Base-by-base conservation (phyloP, 2,329 filamentous ascomycete genomes). In the Pseudocercospora fijiensis region DNA sequence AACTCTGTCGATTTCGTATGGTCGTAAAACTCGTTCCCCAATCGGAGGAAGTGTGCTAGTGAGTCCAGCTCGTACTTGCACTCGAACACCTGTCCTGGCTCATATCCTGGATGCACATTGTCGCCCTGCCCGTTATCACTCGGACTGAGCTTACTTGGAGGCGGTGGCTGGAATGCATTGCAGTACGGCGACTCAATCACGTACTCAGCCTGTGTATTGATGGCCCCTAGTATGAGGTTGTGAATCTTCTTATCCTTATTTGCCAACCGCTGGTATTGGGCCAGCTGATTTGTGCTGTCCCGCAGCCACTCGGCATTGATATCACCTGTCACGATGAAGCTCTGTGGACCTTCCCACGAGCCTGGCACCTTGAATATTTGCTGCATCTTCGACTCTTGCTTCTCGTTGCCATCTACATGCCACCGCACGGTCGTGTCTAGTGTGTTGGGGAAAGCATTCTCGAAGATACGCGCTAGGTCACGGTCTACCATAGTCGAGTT, bases 61-160 rank as follows among this genome's bases (percentile, higher is more conserved):
- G 93, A 97, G 78, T 99, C 95, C 22, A 99, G 87, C 80, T 99
- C 95, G 78, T 98, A 99, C 79, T 99, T 99, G 85, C 95, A 99
- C 78, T 99, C 95, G 69, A 97, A 99, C 3, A 99, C 95, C 56
- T 88, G 85, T 0, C 83, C 86, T 0, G 89, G 89, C 73, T 98
- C 92, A 74, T 96, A 98, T 0, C 83, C 82, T 0, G 95, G 95
- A 71, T 96, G 92, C 0, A 99, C 95, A 8, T 76, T 78, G 73
- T 99, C 95, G 20, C 89, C 85, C 75, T 96, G 91, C 2, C 91
- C 91, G 72, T 94, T 96, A 71, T 85, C 84, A 16, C 88, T 88
- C 5, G 89, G 81, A 3, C 83, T 79, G 0, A 98, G 82, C 16
- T 89, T 86, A 67, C 91, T 93, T 6, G 92, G 91, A 2, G 91